Conservation (phyloP, 1,284 basidiomycete genomes). For the Caloboletus firmus region DNA sequence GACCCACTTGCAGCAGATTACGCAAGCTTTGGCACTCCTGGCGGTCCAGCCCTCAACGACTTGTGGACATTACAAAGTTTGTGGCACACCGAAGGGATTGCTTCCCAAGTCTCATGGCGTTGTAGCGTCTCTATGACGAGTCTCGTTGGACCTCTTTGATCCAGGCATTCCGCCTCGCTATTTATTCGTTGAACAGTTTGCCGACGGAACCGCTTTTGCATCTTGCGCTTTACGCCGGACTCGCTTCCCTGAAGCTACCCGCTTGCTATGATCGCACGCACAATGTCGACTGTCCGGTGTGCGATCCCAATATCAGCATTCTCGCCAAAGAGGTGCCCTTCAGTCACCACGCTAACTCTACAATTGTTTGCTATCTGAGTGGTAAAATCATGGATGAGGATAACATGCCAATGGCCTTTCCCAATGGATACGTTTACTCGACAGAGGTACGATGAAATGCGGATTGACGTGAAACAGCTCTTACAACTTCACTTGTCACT, state of each 20-base stretch:
- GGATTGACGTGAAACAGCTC: not conserved
- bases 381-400: conserved; percentile 95
- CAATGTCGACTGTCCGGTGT: conserved; percentile 91
- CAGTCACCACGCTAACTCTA: conserved; percentile 93
- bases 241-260: conserved; percentile 84
- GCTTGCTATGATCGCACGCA: conserved; percentile 66
- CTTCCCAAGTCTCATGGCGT: conserved; percentile 14
- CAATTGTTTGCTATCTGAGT: conserved; percentile 87
- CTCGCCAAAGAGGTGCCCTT: conserved; percentile 87
- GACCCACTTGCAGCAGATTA: conserved; percentile 74
- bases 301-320: conserved; percentile 73
- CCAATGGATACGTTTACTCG: conserved; percentile 92
- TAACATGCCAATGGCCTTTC: conserved; percentile 90
- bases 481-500: conserved; percentile 10
- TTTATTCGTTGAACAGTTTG: conserved; percentile 82
- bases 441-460: conserved; percentile 60
- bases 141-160: conserved; percentile 75
- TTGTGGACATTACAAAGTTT: conserved; percentile 65
- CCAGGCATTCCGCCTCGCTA: conserved; percentile 78
- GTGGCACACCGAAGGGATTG: conserved; percentile 35
- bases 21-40: conserved; percentile 75
- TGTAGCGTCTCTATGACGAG: conserved; percentile 77
- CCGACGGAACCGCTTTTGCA: conserved; percentile 85
- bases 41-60: conserved; percentile 67
- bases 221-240: conserved; percentile 84